A percentile compares a stretch with the other conserved stretches of the same genome.
phyloP scores from a whole-genome alignment of 148 eudicot species.

The Suaeda aralocaspica region DNA sequence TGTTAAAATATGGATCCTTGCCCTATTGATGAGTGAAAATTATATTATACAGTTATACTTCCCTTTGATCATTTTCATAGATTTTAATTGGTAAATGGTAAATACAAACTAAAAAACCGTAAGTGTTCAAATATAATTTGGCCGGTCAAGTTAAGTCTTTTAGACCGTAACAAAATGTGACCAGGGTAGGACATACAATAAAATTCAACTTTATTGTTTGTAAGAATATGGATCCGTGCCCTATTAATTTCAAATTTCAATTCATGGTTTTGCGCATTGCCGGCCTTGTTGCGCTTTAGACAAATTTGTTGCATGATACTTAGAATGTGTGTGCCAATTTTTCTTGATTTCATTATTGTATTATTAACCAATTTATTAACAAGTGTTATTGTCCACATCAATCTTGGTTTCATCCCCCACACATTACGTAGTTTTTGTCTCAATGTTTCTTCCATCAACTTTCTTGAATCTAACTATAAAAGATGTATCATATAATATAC shows the following conservation, averaged over 20 bases:
- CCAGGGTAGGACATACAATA: no score
- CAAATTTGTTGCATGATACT: slow-evolving; percentile 1
- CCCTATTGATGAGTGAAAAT: no score
- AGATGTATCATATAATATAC: no score
- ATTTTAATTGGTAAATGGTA: no score
- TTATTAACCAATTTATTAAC: neutral
- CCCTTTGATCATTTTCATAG: no score
- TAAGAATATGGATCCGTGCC: slow-evolving; percentile 15
- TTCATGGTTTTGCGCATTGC: slow-evolving; percentile 5
- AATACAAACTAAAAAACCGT: no score
- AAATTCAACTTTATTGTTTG: neutral
- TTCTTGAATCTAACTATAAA: neutral
- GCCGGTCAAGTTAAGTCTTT: no score
- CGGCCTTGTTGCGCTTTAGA: neutral
- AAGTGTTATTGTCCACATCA: neutral
- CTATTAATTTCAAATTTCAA: neutral
- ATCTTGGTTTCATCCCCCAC: slow-evolving; percentile 16
- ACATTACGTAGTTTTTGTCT: slow-evolving; percentile 15
- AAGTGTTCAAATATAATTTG: no score
- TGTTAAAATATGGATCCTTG: no score
- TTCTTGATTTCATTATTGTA: neutral
- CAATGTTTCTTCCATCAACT: slow-evolving; percentile 5
- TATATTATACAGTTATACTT: no score
- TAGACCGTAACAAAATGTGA: no score
- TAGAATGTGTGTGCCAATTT: slow-evolving; percentile 24